phyloP scores from a whole-genome alignment of 306 rosid species.

The Vigna mungo region DNA sequence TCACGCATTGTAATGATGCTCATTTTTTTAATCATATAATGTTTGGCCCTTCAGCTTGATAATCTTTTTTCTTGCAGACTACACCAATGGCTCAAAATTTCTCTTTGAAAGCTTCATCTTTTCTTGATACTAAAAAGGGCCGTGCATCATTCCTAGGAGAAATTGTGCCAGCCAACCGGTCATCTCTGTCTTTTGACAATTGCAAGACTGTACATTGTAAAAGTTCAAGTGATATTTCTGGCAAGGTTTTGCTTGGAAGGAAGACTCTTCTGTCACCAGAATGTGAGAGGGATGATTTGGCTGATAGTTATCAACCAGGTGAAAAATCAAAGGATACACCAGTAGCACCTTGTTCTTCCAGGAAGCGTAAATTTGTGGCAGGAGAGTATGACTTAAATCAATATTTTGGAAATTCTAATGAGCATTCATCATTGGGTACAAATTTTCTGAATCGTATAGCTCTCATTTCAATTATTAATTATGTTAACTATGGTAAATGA shows the following conservation, averaged over 20 bases:
- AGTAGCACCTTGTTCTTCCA: conserved; percentile 58
- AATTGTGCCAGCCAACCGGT: conserved; percentile 84
- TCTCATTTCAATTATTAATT: conserved; percentile 40
- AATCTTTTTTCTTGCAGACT: conserved; percentile 60
- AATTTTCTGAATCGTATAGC: conserved; percentile 37
- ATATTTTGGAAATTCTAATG: conserved; percentile 47
- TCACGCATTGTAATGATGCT: conserved; percentile 23
- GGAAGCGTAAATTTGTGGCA: conserved; percentile 69
- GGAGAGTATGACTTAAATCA: conserved; percentile 57
- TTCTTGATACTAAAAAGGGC: conserved; percentile 47
- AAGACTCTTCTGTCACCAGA: conserved; percentile 52
- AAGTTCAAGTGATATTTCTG: conserved; percentile 46
- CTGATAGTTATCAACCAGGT: conserved; percentile 51
- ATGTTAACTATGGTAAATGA: conserved; percentile 50
- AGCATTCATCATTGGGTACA: conserved; percentile 54
- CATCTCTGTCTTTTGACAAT: conserved; percentile 66
- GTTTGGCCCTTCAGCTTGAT: conserved; percentile 41
- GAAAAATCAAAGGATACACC: conserved; percentile 50
- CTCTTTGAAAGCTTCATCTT: conserved; percentile 49
- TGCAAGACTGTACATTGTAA: conserved; percentile 50
- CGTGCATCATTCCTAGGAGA: conserved; percentile 52
- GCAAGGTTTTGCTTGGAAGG: conserved; percentile 50
- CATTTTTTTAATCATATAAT: conserved; percentile 32
- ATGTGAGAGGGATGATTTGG: conserved; percentile 48
- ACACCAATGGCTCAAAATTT: conserved; percentile 49